Evolutionary conservation across 768 basidiomycete genomes (phyloP), one percentile per base, ranked within the genome.

Genomic region (Hysterangium stoloniferum): DNA sequence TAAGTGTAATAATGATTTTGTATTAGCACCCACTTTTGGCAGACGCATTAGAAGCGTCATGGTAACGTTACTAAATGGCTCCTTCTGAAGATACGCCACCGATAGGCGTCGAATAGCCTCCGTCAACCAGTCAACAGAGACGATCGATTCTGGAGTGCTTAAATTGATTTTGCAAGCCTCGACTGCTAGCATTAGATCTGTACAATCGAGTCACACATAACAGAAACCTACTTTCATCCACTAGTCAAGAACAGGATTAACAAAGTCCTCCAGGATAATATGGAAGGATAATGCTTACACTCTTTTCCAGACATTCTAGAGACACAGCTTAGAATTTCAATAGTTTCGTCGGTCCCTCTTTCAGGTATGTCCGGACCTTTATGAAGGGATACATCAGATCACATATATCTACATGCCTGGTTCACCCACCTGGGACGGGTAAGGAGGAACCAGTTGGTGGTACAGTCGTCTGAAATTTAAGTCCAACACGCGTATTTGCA

Each of bases 401-500:
- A 17, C 7, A 15, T 13, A 34, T 45, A 28, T 6, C 20, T 37
- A n/a, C 17, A 40, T 42, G 1, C 1, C 25, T 5, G 33, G 4
- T 3, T 40, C 19, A 24, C 28, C 11, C 33, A 51, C 49, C 49
- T 29, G 49, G 40, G 20, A 40, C 17, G 2, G 49, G 49, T 6
- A 51, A 31, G 32, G 49, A 51, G 12, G 49, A 51, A 8, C 49
- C 49, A n/a, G 33, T 40, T 29, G 38, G 22, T 13, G 46, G 79
- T 13, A 79, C 80, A 55, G 60, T 71, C 37, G 75, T 86, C 65
- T 97, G 93, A 61, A 78, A 97, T 62, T 88, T 92, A 34, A 81
- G 76, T 13, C 93, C 92, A 32, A 91, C 76, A n/a, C 94, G 83
- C 20, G 89, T 94, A 6, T 89, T 85, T 12, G 91, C 84, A 52